Percentiles rank a stretch among this genome's conserved stretches.
Evolutionary conservation across 2,329 filamentous ascomycete species (phyloP).

Genomic region (Paramyrothecium roridum): DNA sequence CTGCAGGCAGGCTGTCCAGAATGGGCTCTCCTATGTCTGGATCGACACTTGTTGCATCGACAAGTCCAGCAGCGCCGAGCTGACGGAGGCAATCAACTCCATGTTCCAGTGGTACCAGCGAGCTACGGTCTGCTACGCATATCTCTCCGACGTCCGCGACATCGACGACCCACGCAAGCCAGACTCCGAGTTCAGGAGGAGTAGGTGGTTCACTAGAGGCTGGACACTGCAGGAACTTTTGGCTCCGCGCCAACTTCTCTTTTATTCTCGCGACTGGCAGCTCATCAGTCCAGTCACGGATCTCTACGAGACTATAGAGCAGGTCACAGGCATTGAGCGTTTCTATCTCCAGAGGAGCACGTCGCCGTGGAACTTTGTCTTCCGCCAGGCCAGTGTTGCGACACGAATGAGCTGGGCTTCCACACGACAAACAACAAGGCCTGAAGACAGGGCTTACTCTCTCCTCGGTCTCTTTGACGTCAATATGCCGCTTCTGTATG

Average conservation of each 20-base stretch:
- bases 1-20: slow-evolving; percentile 5
- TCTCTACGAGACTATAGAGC: background rate
- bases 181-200: background rate
- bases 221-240: background rate
- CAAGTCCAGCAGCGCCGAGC: slow-evolving; percentile 6
- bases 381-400: background rate
- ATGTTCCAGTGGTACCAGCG: slow-evolving; percentile 12
- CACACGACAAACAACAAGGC: slow-evolving; percentile 10
- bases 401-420: background rate
- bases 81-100: slow-evolving; percentile 9
- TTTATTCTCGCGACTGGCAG: background rate
- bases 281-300: background rate
- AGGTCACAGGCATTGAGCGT: background rate
- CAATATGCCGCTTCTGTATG: slow-evolving; percentile 16
- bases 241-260: background rate
- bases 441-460: slow-evolving; percentile 16
- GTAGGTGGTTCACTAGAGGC: background rate
- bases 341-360: background rate
- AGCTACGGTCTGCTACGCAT: slow-evolving; percentile 12
- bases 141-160: slow-evolving; percentile 13
- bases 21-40: slow-evolving; percentile 5
- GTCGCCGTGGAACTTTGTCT: background rate
- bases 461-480: slow-evolving; percentile 16
- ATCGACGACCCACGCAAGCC: background rate
- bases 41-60: slow-evolving; percentile 12